Conservation (phyloP, 1,139 yeast genomes). For the Pneumocystis wakefieldiae region DNA sequence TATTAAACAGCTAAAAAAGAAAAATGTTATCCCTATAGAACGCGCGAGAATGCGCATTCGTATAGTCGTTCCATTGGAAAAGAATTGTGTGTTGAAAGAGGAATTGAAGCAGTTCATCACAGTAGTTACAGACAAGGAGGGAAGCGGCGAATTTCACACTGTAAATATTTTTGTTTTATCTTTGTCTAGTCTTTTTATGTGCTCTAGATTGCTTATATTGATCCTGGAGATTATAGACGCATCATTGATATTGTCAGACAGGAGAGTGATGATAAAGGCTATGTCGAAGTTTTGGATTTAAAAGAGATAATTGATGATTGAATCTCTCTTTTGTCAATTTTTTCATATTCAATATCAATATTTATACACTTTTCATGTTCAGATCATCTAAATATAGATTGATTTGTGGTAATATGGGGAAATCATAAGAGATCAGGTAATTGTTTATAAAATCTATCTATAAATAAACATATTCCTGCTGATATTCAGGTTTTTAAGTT, state of each 20-base stretch:
- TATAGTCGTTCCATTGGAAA: conserved; percentile 32
- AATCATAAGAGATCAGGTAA: too few species aligned
- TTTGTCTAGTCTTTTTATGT: background rate
- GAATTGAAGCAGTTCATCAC: conserved; percentile 36
- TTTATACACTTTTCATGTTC: too few species aligned
- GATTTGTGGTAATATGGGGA: too few species aligned
- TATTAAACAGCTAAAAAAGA: conserved; percentile 56
- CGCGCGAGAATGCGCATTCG: conserved; percentile 87
- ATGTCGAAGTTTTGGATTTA: conserved; percentile 76
- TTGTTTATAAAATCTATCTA: too few species aligned
- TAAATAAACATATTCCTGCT: too few species aligned
- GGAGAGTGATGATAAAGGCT: conserved; percentile 43
- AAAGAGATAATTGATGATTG: background rate
- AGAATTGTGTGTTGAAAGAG: conserved; percentile 38
- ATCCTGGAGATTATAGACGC: conserved; percentile 71
- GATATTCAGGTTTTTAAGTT: too few species aligned
- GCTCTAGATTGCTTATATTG: conserved; percentile 31
- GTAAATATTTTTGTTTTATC: conserved; percentile 32
- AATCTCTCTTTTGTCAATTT: background rate
- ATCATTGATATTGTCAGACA: conserved; percentile 45
- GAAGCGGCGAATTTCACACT: conserved; percentile 40
- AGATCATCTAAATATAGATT: too few species aligned
- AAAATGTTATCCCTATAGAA: conserved; percentile 80
- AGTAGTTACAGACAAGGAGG: conserved; percentile 39
- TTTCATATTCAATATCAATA: background rate